A percentile compares a stretch with the other conserved stretches of the same genome.
Evolutionary conservation across 2,329 filamentous ascomycete genomes (phyloP).

Genomic region (Paracoccidioides lutzii): DNA sequence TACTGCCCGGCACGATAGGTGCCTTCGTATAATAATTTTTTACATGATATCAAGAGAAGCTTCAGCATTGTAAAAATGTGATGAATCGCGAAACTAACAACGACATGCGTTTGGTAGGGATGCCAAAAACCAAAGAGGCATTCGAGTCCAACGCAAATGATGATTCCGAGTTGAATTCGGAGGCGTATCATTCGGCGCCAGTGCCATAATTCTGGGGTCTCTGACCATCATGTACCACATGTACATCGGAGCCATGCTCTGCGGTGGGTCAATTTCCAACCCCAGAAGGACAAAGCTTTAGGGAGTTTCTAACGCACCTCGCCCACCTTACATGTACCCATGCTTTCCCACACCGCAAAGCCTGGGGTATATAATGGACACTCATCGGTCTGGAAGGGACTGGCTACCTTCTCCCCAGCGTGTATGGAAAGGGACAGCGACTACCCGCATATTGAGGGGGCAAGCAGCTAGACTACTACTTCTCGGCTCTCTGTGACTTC

Average conservation of each 20-base stretch:
- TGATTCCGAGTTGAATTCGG: conserved; percentile 59
- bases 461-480: conserved; percentile 86
- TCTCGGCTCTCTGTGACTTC: conserved; percentile 77
- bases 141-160: conserved; percentile 1
- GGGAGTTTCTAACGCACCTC: conserved; percentile 62
- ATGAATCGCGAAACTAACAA: neutral
- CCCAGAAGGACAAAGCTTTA: conserved; percentile 51
- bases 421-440: conserved; percentile 78
- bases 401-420: conserved; percentile 78
- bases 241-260: conserved; percentile 92
- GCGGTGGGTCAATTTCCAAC: conserved; percentile 68
- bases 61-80: neutral
- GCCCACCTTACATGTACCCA: conserved; percentile 62
- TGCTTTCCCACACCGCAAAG: conserved; percentile 67
- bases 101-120: neutral
- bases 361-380: conserved; percentile 88
- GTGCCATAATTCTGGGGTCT: conserved; percentile 78
- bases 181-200: conserved; percentile 58
- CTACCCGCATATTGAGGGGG: conserved; percentile 60
- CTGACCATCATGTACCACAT: conserved; percentile 95
- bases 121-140: neutral
- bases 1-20: no score
- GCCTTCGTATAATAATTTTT: neutral
- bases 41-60: neutral
- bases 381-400: conserved; percentile 75